Evolutionary conservation across 1,284 basidiomycete species (phyloP).

Genomic region (Porogramme epimiltina): DNA sequence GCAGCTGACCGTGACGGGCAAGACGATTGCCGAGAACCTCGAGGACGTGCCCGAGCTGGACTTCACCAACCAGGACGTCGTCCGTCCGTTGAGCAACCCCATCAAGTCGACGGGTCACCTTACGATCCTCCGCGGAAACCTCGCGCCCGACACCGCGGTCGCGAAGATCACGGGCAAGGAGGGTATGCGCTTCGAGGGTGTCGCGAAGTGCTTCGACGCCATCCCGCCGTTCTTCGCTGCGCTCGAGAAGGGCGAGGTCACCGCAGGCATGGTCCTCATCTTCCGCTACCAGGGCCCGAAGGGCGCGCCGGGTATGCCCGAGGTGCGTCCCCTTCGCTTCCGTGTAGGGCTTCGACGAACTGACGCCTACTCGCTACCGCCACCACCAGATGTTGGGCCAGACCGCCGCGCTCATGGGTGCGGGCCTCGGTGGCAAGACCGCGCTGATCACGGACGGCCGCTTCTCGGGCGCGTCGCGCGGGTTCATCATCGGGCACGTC

Average conservation of each 20-base stretch:
- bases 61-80: constrained; percentile 83
- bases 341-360: not conserved
- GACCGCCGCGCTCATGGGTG: constrained; percentile 91
- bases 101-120: constrained; percentile 93
- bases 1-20: constrained; percentile 93
- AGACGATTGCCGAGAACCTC: constrained; percentile 91
- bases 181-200: constrained; percentile 83
- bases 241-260: constrained; percentile 84
- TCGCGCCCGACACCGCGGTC: constrained; percentile 90
- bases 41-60: constrained; percentile 77
- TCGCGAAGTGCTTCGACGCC: constrained; percentile 79
- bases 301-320: constrained; percentile 97
- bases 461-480: constrained; percentile 82
- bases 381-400: constrained; percentile 71
- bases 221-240: constrained; percentile 85
- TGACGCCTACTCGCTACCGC: not conserved
- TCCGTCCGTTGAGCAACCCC: constrained; percentile 78
- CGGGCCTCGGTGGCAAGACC: constrained; percentile 87
- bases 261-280: constrained; percentile 83
- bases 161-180: constrained; percentile 98
- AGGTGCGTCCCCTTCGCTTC: constrained; percentile 42
- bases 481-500: constrained; percentile 78
- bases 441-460: constrained; percentile 96
- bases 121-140: constrained; percentile 87
- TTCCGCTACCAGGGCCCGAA: constrained; percentile 96